phyloP scores from a whole-genome alignment of 495 filamentous ascomycete genomes.

The Hyaloscypha hepaticicola region DNA sequence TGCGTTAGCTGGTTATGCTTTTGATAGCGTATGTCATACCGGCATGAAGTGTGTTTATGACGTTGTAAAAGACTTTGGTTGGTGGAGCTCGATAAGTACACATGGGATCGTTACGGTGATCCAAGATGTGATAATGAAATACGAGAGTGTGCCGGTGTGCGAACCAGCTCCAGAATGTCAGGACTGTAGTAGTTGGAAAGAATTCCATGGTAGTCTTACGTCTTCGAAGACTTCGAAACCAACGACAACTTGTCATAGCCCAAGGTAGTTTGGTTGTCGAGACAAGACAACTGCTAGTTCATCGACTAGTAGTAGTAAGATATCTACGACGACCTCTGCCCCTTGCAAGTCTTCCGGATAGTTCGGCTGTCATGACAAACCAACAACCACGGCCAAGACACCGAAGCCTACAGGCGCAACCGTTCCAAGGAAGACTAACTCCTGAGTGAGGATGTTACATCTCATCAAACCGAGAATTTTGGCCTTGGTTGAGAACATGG shows the following conservation, averaged over 20 bases:
- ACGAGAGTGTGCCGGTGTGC: conserved; percentile 75
- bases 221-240: conserved; percentile 55
- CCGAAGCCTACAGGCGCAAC: too few species aligned
- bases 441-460: too few species aligned
- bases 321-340: background rate
- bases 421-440: too few species aligned
- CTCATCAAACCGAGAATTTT: too few species aligned
- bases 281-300: conserved; percentile 1
- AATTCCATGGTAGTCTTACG: conserved; percentile 81
- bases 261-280: background rate
- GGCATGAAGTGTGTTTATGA: conserved; percentile 86
- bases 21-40: conserved; percentile 85
- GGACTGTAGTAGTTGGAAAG: conserved; percentile 90
- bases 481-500: too few species aligned
- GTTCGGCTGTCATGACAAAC: conserved; percentile 55
- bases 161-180: conserved; percentile 65
- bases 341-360: conserved; percentile 31
- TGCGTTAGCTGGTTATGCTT: conserved; percentile 85
- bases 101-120: conserved; percentile 84
- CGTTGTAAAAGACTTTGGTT: conserved; percentile 81
- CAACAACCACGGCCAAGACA: conserved; percentile 29
- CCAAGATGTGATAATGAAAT: conserved; percentile 73
- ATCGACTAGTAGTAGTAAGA: background rate
- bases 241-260: background rate
- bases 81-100: conserved; percentile 78